Percentiles rank a stretch among this genome's conserved stretches.
Conservation (phyloP, 495 filamentous ascomycete genomes). For the Penicillium daleae region DNA sequence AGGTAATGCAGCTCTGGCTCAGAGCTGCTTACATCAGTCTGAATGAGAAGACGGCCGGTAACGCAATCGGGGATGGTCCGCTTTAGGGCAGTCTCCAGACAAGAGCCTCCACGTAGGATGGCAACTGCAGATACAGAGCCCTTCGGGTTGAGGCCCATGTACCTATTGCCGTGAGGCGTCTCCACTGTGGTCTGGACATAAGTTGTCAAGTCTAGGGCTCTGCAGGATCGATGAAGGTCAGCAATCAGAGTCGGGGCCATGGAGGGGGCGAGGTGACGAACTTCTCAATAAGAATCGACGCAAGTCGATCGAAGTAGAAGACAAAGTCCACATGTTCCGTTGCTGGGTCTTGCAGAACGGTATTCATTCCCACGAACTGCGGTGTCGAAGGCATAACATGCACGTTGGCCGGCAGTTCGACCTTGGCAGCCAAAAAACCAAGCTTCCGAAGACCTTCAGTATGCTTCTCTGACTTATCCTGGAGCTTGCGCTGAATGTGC, state of each 20-base stretch:
- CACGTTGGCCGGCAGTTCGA: slow-evolving; percentile 74
- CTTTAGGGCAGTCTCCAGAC: slow-evolving; percentile 83
- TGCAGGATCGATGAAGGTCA: slow-evolving; percentile 32
- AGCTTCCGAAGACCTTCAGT: slow-evolving; percentile 74
- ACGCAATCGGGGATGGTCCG: slow-evolving; percentile 90
- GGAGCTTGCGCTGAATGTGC: slow-evolving; percentile 80
- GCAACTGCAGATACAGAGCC: slow-evolving; percentile 84
- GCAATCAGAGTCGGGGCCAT: background rate
- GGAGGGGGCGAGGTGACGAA: slow-evolving; percentile 31
- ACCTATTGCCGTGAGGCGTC: slow-evolving; percentile 68
- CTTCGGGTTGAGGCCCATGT: slow-evolving; percentile 67
- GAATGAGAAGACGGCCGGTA: slow-evolving; percentile 86
- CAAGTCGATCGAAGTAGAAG: slow-evolving; percentile 92
- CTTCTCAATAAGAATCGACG: slow-evolving; percentile 82
- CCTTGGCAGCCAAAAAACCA: slow-evolving; percentile 65
- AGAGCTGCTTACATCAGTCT: slow-evolving; percentile 78
- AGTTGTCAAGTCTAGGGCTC: slow-evolving; percentile 70
- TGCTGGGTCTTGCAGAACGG: slow-evolving; percentile 80
- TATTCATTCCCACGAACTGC: slow-evolving; percentile 86
- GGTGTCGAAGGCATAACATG: slow-evolving; percentile 70
- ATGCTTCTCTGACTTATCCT: slow-evolving; percentile 84
- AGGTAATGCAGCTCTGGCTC: slow-evolving; percentile 93
- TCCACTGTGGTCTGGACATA: slow-evolving; percentile 63
- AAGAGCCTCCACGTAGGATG: slow-evolving; percentile 82
- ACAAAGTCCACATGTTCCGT: slow-evolving; percentile 88